Base-by-base conservation (phyloP, 1,284 basidiomycete genomes). In the Pholiota adiposa region DNA sequence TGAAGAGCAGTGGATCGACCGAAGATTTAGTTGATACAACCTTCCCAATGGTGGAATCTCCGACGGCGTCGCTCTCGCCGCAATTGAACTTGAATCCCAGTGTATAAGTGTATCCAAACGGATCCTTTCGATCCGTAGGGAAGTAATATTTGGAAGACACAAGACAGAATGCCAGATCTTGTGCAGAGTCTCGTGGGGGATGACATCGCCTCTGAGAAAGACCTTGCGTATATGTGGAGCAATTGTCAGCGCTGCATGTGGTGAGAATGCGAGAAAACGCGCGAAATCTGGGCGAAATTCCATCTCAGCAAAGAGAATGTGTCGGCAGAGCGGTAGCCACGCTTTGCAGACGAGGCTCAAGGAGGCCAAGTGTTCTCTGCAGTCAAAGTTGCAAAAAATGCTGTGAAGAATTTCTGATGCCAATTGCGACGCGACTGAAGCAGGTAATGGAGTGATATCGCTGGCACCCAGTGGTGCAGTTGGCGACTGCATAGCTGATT, bases 331-430 rank as follows among this genome's bases (percentile, higher is more conserved):
- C n/a, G 65, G 67, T 33, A 72, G 53, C 71, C 70, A 74, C 5
- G 68, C 58, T 51, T 61, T 65, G 59, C 68, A 70, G 46, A 74
- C 70, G n/a, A 62, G 56, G 49, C 72, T 71, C 63, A 68, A 70
- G 27, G 49, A 56, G 9, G 61, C 62, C 38, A 73, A 63, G 25
- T 63, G 49, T 4, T 53, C 23, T 58, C 59, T 70, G 16, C 60
- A 38, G 51, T 54, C 54, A 41, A 69, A 59, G 40, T 70, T 63
- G 41, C 57, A 65, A 25, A 71, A 59, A 51, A 73, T 67, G 46
- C 53, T 54, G 58, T 66, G 63, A 55, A 65, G 60, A 21, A 73
- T 34, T 56, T 73, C 72, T 21, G 62, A 63, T 49, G 72, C 60
- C 51, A 73, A 48, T 54, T 65, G 69, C 51, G 64, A 64, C 18